Conservation (phyloP, 306 rosid genomes). For the Malus fusca region DNA sequence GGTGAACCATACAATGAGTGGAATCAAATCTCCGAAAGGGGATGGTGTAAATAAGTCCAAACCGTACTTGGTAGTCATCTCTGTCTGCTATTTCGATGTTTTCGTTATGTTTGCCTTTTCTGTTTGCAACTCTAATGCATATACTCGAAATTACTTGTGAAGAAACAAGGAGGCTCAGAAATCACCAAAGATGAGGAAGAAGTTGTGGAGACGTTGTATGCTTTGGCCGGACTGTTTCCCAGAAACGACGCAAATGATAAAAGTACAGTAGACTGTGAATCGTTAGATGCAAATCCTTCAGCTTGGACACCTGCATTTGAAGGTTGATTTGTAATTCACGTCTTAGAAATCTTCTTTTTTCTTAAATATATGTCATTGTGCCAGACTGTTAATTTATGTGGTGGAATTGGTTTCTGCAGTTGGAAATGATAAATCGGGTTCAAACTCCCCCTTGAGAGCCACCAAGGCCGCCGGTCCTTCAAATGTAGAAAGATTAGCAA, state of each 20-base stretch:
- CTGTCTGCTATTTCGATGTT: conserved; percentile 4
- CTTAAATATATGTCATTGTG: background rate
- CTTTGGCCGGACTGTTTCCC: conserved; percentile 76
- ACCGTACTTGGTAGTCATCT: conserved; percentile 30
- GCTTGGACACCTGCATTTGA: conserved; percentile 25
- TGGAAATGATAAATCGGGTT: conserved; percentile 20
- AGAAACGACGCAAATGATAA: conserved; percentile 23
- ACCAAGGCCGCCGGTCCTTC: conserved; percentile 13
- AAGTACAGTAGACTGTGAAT: conserved; percentile 12
- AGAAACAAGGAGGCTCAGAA: conserved; percentile 37
- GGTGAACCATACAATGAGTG: conserved; percentile 31
- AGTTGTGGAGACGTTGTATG: conserved; percentile 71
- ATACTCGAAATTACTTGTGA: conserved; percentile 26
- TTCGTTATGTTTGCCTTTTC: conserved; percentile 14
- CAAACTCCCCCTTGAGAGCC: background rate
- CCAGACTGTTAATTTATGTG: conserved; percentile 3
- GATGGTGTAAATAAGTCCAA: conserved; percentile 38
- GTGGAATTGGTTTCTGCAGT: background rate
- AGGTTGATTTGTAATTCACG: conserved; percentile 36
- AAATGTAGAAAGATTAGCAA: conserved; percentile 25
- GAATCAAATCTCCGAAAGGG: conserved; percentile 31
- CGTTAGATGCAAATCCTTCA: conserved; percentile 31
- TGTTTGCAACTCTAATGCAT: conserved; percentile 6
- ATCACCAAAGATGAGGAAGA: conserved; percentile 90
- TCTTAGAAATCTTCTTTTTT: background rate